These are phyloP conservation scores for Cymbidium sinense DNA, from an alignment of 106 monocot genomes.

Conservation along the genomic window DNA sequence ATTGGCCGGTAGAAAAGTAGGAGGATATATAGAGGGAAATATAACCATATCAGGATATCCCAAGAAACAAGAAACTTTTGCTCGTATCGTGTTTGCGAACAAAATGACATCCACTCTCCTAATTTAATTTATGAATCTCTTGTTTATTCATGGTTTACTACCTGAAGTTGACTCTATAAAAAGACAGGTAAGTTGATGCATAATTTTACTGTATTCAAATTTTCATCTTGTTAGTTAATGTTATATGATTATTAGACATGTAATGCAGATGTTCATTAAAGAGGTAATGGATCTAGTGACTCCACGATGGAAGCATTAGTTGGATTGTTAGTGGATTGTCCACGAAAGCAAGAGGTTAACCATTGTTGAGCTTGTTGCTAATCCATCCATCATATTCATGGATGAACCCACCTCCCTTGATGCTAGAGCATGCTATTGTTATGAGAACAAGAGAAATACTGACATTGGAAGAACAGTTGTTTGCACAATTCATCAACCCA, in stretches of 20 bases:
- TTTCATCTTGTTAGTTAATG: not conserved
- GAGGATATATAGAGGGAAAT: constrained; percentile 31
- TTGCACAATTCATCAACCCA: constrained; percentile 38
- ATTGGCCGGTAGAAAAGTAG: constrained; percentile 24
- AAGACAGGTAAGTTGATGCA: constrained; percentile 3
- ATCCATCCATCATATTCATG: constrained; percentile 38
- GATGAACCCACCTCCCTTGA: constrained; percentile 39
- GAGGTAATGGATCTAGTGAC: constrained; percentile 27
- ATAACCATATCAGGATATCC: constrained; percentile 30
- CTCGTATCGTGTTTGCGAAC: constrained; percentile 34
- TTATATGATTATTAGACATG: not conserved
- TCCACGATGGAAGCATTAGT: constrained; percentile 16
- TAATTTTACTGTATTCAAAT: not conserved
- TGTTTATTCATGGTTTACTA: constrained; percentile 28
- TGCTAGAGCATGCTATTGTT: constrained; percentile 31
- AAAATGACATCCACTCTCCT: constrained; percentile 36
- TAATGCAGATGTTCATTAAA: constrained; percentile 20
- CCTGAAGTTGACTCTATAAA: not conserved
- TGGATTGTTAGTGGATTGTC: constrained; percentile 23
- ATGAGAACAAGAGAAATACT: constrained; percentile 28
- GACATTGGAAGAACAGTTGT: constrained; percentile 27
- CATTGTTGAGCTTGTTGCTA: constrained; percentile 36
- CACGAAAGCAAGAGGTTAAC: constrained; percentile 28
- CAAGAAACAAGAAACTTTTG: constrained; percentile 38
- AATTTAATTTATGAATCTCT: constrained; percentile 34